Evolutionary conservation across 148 eudicot species (phyloP), one percentile per base, ranked within the genome.

Genomic region (Limonium bicolor): DNA sequence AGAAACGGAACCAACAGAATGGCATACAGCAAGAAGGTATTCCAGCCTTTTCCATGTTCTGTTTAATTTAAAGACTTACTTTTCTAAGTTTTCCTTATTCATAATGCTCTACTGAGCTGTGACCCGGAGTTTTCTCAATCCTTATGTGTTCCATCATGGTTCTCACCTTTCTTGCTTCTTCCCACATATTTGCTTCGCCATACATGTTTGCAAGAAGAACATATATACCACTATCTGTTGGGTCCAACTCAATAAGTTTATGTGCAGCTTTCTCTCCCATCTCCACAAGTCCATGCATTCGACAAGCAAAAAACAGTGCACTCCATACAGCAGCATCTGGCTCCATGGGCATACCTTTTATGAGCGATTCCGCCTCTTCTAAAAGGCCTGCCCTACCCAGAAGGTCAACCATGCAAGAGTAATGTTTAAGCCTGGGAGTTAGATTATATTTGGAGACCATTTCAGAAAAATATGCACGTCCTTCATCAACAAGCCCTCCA

Each of bases 341-440:
- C 51, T 70, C 55, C 51, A 77, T 61, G 8, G 80, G 80, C 76
- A 77, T 73, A 38, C 59, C 58, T 33, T 36, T 54, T 57, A 77
- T 69, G 51, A 77, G 64, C 20, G 63, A 68, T 44, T 69, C 80
- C 31, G 80, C 76, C 38, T 77, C 84, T 20, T 66, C 58, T 51
- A 77, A 59, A 27, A 60, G 59, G 17, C 80, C 84, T 20, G 84
- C 73, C 50, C 73, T 73, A 27, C 80, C 84, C 29, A 77, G 55
- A 51, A 77, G 66, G 63, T 77, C 79, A 36, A 69, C 80, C 80
- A 77, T 77, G 42, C 63, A 66, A 42, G 84, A 77, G 40, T 77
- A 77, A 56, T 73, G 80, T 44, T 73, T 73, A 26, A 39, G 50
- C 56, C 51, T 63, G 20, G 80, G 84, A 27, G 22, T 60, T 18